Conservation (phyloP, 208 protist genomes). For the Trypanosomatidae sp. region DNA sequence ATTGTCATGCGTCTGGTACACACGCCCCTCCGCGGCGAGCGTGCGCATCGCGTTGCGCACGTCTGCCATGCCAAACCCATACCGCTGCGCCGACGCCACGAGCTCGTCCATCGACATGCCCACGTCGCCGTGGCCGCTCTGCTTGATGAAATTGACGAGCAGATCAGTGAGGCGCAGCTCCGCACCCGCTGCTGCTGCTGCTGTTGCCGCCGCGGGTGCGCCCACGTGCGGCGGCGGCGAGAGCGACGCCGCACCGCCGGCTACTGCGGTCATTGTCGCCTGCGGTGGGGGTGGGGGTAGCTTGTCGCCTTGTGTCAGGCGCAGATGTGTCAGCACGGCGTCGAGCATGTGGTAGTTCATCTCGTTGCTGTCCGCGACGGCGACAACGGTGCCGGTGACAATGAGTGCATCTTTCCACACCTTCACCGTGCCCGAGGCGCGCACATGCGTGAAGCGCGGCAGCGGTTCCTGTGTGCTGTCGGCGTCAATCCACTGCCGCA, state of each 20-base stretch:
- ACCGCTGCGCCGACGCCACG: constrained; percentile 34
- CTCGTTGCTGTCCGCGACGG: constrained; percentile 80
- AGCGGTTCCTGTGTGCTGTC: constrained; percentile 45
- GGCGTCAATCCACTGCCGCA: constrained; percentile 76
- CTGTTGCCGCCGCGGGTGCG: constrained; percentile 44
- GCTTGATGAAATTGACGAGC: constrained; percentile 52
- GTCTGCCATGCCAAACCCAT: constrained; percentile 48
- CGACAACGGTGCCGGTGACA: constrained; percentile 72
- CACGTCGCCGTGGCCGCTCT: constrained; percentile 28
- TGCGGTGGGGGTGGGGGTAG: constrained; percentile 5
- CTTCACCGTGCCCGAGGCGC: constrained; percentile 76
- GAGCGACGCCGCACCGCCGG: no score
- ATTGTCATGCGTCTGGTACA: constrained; percentile 80
- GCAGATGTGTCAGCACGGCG: constrained; percentile 79
- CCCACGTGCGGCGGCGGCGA: no score
- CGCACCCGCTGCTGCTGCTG: constrained; percentile 44
- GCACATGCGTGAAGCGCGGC: constrained; percentile 66
- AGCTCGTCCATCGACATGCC: constrained; percentile 79
- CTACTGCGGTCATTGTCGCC: no score
- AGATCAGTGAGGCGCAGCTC: constrained; percentile 72
- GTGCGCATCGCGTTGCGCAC: constrained; percentile 59
- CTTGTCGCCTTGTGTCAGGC: constrained; percentile 51
- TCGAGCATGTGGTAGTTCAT: constrained; percentile 84
- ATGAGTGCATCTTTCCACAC: constrained; percentile 73
- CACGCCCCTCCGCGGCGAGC: constrained; percentile 52